A percentile compares a stretch with the other conserved stretches of the same genome.
Conservation (phyloP, 768 basidiomycete genomes). For the Boletus vinaceobasis region DNA sequence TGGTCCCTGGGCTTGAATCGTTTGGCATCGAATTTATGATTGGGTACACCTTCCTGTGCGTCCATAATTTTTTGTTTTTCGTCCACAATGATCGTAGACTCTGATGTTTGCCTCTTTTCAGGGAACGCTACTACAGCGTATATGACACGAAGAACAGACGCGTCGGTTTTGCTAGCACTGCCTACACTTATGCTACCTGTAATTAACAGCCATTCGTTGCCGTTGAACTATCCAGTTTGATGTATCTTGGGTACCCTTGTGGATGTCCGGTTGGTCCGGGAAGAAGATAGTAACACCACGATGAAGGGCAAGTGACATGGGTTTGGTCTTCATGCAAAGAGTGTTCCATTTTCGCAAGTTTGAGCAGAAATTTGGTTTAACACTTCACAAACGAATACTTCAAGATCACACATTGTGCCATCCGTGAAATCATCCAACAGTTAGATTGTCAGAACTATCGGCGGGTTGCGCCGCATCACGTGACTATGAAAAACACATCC, state of each 20-base stretch:
- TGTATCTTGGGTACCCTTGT: background rate
- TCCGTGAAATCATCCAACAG: too few species aligned
- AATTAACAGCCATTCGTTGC: conserved; percentile 6
- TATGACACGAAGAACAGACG: conserved; percentile 38
- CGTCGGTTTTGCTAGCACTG: conserved; percentile 41
- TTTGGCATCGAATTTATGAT: conserved; percentile 23
- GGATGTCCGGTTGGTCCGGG: too few species aligned
- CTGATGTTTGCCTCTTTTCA: background rate
- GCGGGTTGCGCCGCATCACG: too few species aligned
- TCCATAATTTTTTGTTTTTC: background rate
- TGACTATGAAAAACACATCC: too few species aligned
- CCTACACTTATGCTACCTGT: conserved; percentile 23
- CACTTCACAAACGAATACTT: too few species aligned
- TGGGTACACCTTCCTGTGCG: conserved; percentile 18
- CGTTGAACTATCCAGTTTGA: background rate
- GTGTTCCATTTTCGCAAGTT: too few species aligned
- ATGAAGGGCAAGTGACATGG: too few species aligned
- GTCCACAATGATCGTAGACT: background rate
- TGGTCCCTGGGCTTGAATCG: background rate
- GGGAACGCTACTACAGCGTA: conserved; percentile 43
- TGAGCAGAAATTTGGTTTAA: too few species aligned
- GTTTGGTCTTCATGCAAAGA: too few species aligned
- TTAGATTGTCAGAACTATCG: too few species aligned
- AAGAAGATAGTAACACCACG: too few species aligned
- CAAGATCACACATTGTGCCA: too few species aligned